Percentiles rank a stretch among this genome's conserved stretches.
Conservation (phyloP, 2,329 filamentous ascomycete genomes). For the Karstenula rhodostoma region DNA sequence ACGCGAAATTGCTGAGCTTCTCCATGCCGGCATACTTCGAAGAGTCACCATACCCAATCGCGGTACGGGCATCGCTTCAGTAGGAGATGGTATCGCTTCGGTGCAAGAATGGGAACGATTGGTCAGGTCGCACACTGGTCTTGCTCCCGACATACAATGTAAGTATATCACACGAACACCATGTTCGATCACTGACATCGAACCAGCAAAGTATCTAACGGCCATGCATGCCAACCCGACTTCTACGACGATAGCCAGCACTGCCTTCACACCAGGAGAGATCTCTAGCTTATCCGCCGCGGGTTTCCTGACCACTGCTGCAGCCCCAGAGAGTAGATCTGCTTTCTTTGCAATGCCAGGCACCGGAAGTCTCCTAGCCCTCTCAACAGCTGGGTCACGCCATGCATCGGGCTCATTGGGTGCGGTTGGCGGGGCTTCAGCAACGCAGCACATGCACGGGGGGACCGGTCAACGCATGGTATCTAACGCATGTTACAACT, state of each 20-base stretch:
- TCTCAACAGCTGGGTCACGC: slow-evolving; percentile 67
- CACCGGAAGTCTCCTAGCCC: slow-evolving; percentile 60
- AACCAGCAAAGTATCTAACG: slow-evolving; percentile 57
- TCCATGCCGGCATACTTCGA: slow-evolving; percentile 64
- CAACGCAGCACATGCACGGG: slow-evolving; percentile 71
- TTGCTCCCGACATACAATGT: slow-evolving; percentile 50
- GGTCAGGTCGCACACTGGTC: slow-evolving; percentile 30
- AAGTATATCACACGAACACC: not conserved
- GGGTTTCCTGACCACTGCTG: slow-evolving; percentile 70
- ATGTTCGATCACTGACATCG: slow-evolving; percentile 15
- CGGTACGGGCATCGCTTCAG: slow-evolving; percentile 63
- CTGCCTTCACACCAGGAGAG: slow-evolving; percentile 56
- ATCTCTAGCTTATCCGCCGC: slow-evolving; percentile 67
- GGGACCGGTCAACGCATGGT: slow-evolving; percentile 52
- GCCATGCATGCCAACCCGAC: slow-evolving; percentile 63
- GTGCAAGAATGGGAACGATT: slow-evolving; percentile 57
- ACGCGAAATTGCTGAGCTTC: slow-evolving; percentile 70
- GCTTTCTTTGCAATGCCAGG: slow-evolving; percentile 55
- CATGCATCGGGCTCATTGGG: slow-evolving; percentile 73
- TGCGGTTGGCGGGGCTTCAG: slow-evolving; percentile 73
- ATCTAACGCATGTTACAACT: slow-evolving; percentile 51
- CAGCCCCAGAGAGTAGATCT: slow-evolving; percentile 42
- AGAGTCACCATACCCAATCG: slow-evolving; percentile 70
- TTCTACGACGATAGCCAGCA: slow-evolving; percentile 52
- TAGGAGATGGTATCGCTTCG: slow-evolving; percentile 72